These are phyloP conservation scores for Sugiyamaella boreocaroliniensis DNA, from an alignment of 805 yeast genomes.

Conservation along the genomic window DNA sequence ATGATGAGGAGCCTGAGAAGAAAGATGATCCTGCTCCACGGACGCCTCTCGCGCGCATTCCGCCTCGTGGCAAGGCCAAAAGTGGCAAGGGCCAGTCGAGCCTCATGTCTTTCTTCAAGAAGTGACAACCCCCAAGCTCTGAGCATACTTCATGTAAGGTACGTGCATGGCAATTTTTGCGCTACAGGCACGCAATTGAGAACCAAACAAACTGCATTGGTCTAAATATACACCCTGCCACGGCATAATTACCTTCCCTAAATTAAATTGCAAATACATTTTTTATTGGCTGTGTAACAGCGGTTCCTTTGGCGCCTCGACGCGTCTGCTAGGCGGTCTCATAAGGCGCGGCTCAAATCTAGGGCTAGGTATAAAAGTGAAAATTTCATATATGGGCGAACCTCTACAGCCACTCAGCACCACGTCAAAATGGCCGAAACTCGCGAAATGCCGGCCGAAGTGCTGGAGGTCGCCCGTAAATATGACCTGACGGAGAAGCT, in stretches of 20 bases:
- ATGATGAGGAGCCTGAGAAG: conserved; percentile 7
- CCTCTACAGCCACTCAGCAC: neutral
- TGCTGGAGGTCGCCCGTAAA: conserved; percentile 36
- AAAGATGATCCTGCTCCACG: neutral
- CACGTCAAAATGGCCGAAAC: neutral
- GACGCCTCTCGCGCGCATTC: conserved; percentile 7
- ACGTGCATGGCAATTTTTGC: no score
- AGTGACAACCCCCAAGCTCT: neutral
- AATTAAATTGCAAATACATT: no score
- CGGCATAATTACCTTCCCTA: no score
- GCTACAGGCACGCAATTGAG: no score
- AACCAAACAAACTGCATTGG: no score
- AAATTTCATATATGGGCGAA: conserved; percentile 1
- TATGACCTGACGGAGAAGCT: conserved; percentile 51
- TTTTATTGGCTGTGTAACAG: no score
- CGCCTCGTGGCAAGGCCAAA: conserved; percentile 7
- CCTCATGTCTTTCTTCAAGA: conserved; percentile 18
- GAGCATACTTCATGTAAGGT: no score
- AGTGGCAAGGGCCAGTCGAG: conserved; percentile 9
- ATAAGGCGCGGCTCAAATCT: neutral
- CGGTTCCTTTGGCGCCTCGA: no score
- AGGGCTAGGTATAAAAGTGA: neutral
- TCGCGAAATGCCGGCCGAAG: conserved; percentile 3
- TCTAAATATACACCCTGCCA: no score
- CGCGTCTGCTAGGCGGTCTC: no score